phyloP scores from a whole-genome alignment of 768 basidiomycete genomes.

The Boletus pseudo-olivaceus region DNA sequence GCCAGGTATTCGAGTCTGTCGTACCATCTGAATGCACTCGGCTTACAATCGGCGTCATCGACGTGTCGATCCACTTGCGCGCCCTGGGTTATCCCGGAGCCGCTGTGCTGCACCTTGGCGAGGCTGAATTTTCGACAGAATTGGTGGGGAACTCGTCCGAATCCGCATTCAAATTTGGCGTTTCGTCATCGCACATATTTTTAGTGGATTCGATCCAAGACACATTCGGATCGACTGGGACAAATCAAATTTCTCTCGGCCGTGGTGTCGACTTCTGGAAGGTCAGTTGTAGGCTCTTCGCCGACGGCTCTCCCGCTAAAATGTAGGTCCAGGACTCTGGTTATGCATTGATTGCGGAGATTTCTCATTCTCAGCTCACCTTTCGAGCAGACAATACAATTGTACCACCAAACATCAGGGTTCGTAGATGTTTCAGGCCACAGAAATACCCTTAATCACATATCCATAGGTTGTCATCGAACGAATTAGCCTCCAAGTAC shows the following conservation, averaged over 20 bases:
- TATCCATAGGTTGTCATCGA: conserved; percentile 51
- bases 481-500: conserved; percentile 50
- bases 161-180: conserved; percentile 45
- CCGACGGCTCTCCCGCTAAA: conserved; percentile 1
- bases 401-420: conserved; percentile 36
- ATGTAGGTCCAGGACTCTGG: conserved; percentile 45
- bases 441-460: not conserved
- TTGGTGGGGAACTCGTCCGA: conserved; percentile 65
- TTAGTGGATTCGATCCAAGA: conserved; percentile 52
- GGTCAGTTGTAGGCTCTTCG: conserved; percentile 39
- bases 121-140: conserved; percentile 67
- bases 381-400: conserved; percentile 31
- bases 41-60: conserved; percentile 58
- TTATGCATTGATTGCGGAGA: conserved; percentile 65
- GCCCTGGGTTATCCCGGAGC: conserved; percentile 61
- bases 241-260: conserved; percentile 16
- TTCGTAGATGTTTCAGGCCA: conserved; percentile 26
- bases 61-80: conserved; percentile 62
- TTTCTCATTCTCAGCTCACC: conserved; percentile 46
- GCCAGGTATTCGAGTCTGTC: conserved; percentile 85
- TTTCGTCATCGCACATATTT: conserved; percentile 49
- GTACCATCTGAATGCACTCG: conserved; percentile 84
- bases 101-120: conserved; percentile 62
- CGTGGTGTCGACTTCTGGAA: conserved; percentile 59
- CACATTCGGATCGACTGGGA: conserved; percentile 16